Conservation (phyloP, 2,329 filamentous ascomycete species). For the Cladosporium sp. region DNA sequence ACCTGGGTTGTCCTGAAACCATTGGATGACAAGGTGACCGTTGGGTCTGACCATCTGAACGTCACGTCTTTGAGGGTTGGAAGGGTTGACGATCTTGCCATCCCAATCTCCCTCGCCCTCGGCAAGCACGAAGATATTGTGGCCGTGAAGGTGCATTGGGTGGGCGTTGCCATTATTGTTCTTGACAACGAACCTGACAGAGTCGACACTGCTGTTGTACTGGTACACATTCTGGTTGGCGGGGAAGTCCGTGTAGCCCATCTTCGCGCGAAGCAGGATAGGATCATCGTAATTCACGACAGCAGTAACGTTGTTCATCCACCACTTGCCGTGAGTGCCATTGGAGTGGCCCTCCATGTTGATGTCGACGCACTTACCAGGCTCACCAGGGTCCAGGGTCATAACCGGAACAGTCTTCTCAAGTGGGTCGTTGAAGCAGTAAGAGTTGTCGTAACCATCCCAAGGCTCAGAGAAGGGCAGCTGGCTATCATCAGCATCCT, state of each 20-base stretch:
- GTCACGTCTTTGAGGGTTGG: conserved; percentile 43
- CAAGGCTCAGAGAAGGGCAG: conserved; percentile 52
- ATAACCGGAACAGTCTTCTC: conserved; percentile 16
- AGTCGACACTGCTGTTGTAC: conserved; percentile 13
- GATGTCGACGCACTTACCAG: conserved; percentile 10
- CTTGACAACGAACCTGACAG: conserved; percentile 34
- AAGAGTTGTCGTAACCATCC: conserved; percentile 51
- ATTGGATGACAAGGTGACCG: conserved; percentile 39
- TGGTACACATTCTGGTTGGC: conserved; percentile 50
- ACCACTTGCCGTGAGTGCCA: conserved; percentile 49
- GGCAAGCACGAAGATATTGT: conserved; percentile 48
- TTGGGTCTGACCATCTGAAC: conserved; percentile 32
- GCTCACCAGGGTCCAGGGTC: conserved; percentile 14
- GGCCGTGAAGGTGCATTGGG: conserved; percentile 50
- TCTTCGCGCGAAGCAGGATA: conserved; percentile 54
- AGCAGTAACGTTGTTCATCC: conserved; percentile 52
- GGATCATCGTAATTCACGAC: conserved; percentile 61
- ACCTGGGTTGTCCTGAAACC: conserved; percentile 38
- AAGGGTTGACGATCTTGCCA: conserved; percentile 36
- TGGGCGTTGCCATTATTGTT: conserved; percentile 34
- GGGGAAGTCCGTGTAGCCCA: conserved; percentile 33
- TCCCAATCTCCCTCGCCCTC: conserved; percentile 45
- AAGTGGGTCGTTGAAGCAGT: conserved; percentile 40
- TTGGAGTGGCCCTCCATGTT: conserved; percentile 16
- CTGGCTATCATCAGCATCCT: conserved; percentile 52